Percentiles rank a stretch among this genome's conserved stretches.
These are phyloP conservation scores for Gossypium stocksii DNA, from an alignment of 345 rosid species.

Conservation along the genomic window DNA sequence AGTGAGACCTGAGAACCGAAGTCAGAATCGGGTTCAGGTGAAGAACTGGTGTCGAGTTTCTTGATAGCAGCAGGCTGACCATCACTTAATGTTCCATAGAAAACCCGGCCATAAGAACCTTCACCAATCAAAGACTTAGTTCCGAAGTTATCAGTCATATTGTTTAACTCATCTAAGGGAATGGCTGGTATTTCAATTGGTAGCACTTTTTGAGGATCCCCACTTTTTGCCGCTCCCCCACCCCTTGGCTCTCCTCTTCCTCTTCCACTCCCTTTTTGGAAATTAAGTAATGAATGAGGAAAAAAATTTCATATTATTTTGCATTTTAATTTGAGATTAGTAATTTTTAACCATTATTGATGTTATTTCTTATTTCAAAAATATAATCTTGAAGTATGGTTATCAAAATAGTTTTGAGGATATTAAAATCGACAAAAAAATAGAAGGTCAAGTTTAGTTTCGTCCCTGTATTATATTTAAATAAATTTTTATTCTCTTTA, in stretches of 20 bases:
- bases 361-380: no score
- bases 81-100: slow-evolving; percentile 53
- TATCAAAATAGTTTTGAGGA: no score
- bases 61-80: slow-evolving; percentile 61
- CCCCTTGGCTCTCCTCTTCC: slow-evolving; percentile 58
- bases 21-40: slow-evolving; percentile 77
- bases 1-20: slow-evolving; percentile 71
- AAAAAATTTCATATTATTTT: no score
- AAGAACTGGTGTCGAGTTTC: slow-evolving; percentile 74
- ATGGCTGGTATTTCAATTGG: slow-evolving; percentile 75
- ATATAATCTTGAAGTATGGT: no score
- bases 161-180: slow-evolving; percentile 61
- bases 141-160: slow-evolving; percentile 63
- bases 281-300: no score
- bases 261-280: slow-evolving; percentile 42
- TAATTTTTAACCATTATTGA: no score
- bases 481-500: no score
- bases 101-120: slow-evolving; percentile 98
- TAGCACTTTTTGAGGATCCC: slow-evolving; percentile 61
- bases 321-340: no score
- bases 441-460: no score
- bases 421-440: no score
- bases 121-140: slow-evolving; percentile 85
- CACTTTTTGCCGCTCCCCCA: slow-evolving; percentile 45
- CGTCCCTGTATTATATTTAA: no score